Percentiles rank a stretch among this genome's conserved stretches.
These are phyloP conservation scores for Mallotus nudiflorus DNA, from an alignment of 345 rosid species.

Conservation along the genomic window DNA sequence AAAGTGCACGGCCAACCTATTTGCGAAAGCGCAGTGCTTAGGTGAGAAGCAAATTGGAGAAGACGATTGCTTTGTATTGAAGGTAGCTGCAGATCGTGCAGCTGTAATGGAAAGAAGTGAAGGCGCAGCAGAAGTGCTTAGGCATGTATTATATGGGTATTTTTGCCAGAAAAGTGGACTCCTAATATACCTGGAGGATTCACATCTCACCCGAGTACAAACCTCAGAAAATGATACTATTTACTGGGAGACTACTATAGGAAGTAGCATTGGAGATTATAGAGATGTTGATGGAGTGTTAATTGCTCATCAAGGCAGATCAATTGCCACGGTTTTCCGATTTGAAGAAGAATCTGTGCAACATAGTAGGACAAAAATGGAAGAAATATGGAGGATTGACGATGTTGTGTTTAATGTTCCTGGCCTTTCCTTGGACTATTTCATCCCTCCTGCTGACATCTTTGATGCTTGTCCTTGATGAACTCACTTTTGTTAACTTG, in stretches of 20 bases:
- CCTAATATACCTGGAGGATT: constrained; percentile 78
- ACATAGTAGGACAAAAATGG: constrained; percentile 82
- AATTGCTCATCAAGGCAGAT: constrained; percentile 80
- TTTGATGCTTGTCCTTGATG: constrained; percentile 39
- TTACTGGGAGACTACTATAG: constrained; percentile 94
- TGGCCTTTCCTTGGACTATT: constrained; percentile 79
- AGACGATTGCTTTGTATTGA: constrained; percentile 84
- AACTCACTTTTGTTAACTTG: background rate
- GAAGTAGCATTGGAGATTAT: constrained; percentile 82
- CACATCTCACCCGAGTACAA: constrained; percentile 76
- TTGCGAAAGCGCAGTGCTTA: constrained; percentile 74
- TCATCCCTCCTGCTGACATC: constrained; percentile 94
- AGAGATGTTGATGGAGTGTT: constrained; percentile 80
- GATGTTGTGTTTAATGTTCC: constrained; percentile 90
- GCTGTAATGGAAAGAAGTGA: constrained; percentile 79
- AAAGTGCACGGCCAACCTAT: constrained; percentile 75
- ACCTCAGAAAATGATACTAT: constrained; percentile 58
- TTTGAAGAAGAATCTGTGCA: constrained; percentile 74
- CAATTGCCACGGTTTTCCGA: constrained; percentile 83
- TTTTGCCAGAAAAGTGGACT: constrained; percentile 92
- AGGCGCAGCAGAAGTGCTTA: constrained; percentile 82
- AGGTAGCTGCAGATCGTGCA: constrained; percentile 77
- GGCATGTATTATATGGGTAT: constrained; percentile 92
- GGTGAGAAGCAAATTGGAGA: constrained; percentile 84
- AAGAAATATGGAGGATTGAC: constrained; percentile 87